Conservation (phyloP, 2,329 filamentous ascomycete species). For the Alternaria infectoria region DNA sequence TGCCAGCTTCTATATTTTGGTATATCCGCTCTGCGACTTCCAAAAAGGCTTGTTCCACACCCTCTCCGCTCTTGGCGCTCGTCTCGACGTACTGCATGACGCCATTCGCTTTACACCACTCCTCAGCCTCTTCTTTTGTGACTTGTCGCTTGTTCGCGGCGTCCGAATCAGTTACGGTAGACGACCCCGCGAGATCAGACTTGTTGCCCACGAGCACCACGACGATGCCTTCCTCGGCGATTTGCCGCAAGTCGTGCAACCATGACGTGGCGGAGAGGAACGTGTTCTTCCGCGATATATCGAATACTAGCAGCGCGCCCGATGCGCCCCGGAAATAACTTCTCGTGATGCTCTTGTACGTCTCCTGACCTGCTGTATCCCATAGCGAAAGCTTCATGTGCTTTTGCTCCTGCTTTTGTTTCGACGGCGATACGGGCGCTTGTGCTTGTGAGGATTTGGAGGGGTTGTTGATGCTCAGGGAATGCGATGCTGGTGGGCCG, state of each 20-base stretch:
- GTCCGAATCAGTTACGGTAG: constrained; percentile 43
- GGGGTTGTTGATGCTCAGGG: constrained; percentile 62
- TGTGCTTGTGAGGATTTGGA: constrained; percentile 21
- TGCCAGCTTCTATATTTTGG: constrained; percentile 93
- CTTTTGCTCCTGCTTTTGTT: constrained; percentile 58
- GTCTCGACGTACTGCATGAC: constrained; percentile 96
- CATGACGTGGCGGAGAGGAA: constrained; percentile 90
- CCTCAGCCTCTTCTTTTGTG: constrained; percentile 79
- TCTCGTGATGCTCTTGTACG: constrained; percentile 93
- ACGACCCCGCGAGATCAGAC: constrained; percentile 71
- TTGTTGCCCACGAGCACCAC: constrained; percentile 97
- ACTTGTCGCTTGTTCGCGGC: constrained; percentile 76
- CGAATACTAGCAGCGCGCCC: constrained; percentile 86
- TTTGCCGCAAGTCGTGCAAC: constrained; percentile 91
- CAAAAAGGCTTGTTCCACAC: constrained; percentile 91
- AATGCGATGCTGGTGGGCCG: constrained; percentile 75
- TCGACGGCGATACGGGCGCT: constrained; percentile 27
- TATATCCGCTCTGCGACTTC: constrained; percentile 95
- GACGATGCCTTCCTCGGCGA: constrained; percentile 94
- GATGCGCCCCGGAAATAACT: constrained; percentile 88
- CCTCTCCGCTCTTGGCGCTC: constrained; percentile 91
- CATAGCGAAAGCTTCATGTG: constrained; percentile 95
- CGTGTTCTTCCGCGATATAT: constrained; percentile 84
- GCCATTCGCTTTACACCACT: constrained; percentile 85
- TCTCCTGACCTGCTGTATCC: constrained; percentile 97